A percentile compares a stretch with the other conserved stretches of the same genome.
Evolutionary conservation across 2,329 filamentous ascomycete species (phyloP).

Genomic region (Cordyceps cicadae): DNA sequence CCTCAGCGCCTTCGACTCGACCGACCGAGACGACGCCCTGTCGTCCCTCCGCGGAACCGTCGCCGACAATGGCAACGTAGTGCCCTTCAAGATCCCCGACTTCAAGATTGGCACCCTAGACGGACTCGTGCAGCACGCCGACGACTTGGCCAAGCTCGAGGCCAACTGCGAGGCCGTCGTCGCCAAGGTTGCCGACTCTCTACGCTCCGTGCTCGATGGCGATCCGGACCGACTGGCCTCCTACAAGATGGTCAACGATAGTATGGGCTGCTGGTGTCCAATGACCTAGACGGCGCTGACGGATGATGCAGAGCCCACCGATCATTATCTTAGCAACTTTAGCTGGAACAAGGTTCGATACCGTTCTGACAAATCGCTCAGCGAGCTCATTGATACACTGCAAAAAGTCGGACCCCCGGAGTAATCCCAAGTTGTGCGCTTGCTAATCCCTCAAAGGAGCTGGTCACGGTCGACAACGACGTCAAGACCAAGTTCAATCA

Average conservation of each 20-base stretch:
- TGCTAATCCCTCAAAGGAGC: slow-evolving; percentile 50
- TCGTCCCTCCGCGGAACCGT: slow-evolving; percentile 66
- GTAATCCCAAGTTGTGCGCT: slow-evolving; percentile 3
- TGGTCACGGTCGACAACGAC: slow-evolving; percentile 87
- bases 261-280: slow-evolving; percentile 42
- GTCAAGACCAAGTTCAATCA: slow-evolving; percentile 91
- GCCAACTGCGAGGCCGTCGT: slow-evolving; percentile 72
- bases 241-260: slow-evolving; percentile 92
- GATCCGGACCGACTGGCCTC: slow-evolving; percentile 74
- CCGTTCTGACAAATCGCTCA: slow-evolving; percentile 80
- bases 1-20: slow-evolving; percentile 73
- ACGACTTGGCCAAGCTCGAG: slow-evolving; percentile 87
- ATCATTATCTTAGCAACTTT: slow-evolving; percentile 83
- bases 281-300: slow-evolving; percentile 12
- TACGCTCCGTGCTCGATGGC: slow-evolving; percentile 74
- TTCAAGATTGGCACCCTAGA: slow-evolving; percentile 98
- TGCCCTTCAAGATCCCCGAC: slow-evolving; percentile 74
- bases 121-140: slow-evolving; percentile 89
- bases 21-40: slow-evolving; percentile 73
- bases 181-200: slow-evolving; percentile 76
- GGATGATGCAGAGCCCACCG: slow-evolving; percentile 69
- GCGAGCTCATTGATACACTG: slow-evolving; percentile 76
- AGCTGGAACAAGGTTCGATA: slow-evolving; percentile 98
- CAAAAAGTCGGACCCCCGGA: slow-evolving; percentile 61
- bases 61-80: slow-evolving; percentile 65